Base-by-base conservation (phyloP, 768 basidiomycete genomes). In the Lentinus brumalis region DNA sequence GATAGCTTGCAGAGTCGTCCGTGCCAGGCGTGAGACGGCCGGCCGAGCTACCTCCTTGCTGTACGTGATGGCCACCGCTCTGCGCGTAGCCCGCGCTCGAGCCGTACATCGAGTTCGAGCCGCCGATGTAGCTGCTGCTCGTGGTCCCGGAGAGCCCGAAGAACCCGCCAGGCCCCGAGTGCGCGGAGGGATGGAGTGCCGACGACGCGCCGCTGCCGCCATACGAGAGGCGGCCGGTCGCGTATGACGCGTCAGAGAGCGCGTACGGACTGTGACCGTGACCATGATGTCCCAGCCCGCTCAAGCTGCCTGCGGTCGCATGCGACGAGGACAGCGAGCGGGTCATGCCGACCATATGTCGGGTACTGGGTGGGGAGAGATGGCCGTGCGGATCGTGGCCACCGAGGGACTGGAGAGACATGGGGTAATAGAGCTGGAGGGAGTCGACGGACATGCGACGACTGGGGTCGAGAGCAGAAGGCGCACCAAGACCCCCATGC, bases 351-450 rank as follows among this genome's bases (percentile, higher is more conserved):
- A 69, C 70, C 64, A 71, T 65, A 57, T 71, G 70, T 15, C 70
- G 69, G 21, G 70, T 70, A 35, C 41, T 52, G 39, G 66, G 40
- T 14, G 53, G 60, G 45, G 61, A 57, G 49, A 56, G 52, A 50
- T 53, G 67, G 46, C 66, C 69, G 39, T 63, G 57, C 0, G 55
- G 57, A 26, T 59, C 62, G 39, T 62, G 61, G 11, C 47, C 21
- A 2, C 21, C 55, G 53, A 76, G 67, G 26, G 86, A 85, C 71
- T 89, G 89, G 26, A 91, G 81, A 8, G 87, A 85, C 83, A 91
- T 86, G 12, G 91, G 90, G 67, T 89, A 88, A 71, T 90, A 92
- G 42, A 92, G 79, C 69, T 89, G 88, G 30, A 92, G 76, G 61
- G 82, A 79, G 66, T 91, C 89, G 21, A 91, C 84, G 2, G 88